Evolutionary conservation across 2,329 filamentous ascomycete genomes (phyloP), one percentile per base, ranked within the genome.

Genomic region (Fusarium beomiforme): DNA sequence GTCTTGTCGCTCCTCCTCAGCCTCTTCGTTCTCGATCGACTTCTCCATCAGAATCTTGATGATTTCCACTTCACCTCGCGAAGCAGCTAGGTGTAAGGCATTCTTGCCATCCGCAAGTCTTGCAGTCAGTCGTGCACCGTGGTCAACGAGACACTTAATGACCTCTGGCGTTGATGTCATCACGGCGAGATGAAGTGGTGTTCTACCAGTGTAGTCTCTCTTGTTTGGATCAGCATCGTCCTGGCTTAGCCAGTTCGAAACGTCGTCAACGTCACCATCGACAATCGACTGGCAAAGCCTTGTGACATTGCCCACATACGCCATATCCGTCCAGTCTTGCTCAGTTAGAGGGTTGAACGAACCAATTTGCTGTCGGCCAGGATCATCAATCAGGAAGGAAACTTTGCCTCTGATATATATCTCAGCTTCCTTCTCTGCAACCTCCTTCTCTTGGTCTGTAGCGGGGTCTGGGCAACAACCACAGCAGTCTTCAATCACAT

Each of bases 321-420:
- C 93, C 93, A 97, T 96, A 71, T 95, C 92, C 1, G 93, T 96
- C 93, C 93, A 97, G 76, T 96, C 93, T 54, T 93, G 87, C 43
- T 93, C 90, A 0, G 92, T 95, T 39, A 95, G 85, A 0, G 93
- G 94, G 74, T 96, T 92, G 82, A 97, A 97, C 13, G 86, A 89
- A 29, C 87, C 87, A 53, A 89, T 89, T 78, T 88, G 83, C 77
- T 96, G 94, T 59, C 94, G 87, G 21, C 94, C 94, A 3, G 94
- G 93, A 72, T 97, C 89, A 74, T 97, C 93, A 69, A 91, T 91
- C 72, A 96, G 84, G 79, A 97, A 97, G 0, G 85, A 84, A 13
- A 96, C 85, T 24, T 87, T 85, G 12, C 93, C 93, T 5, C 90
- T 92, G 24, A 97, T 89, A 76, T 93, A 95, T 8, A 89, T 90